Base-by-base conservation (phyloP, 2,329 filamentous ascomycete genomes). In the Fusarium tjaetaba region DNA sequence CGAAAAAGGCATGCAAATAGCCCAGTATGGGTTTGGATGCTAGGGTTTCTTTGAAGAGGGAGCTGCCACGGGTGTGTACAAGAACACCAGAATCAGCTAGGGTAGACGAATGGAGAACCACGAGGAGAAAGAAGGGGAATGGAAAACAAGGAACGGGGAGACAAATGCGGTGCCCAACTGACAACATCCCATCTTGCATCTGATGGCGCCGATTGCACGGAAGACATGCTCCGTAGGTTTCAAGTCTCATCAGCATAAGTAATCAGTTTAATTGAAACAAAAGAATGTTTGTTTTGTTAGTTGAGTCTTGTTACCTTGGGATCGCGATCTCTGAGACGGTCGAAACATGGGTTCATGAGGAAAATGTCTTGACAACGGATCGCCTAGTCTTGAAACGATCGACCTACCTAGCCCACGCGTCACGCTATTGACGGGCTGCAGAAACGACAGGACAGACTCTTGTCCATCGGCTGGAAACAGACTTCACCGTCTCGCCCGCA, bases 101-200 rank as follows among this genome's bases (percentile, higher is more conserved):
- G 22, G 46, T 43, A 30, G 24, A 28, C 42, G 46, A 56, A 65
- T 58, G 16, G 16, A 57, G 45, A 56, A 63, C 24, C 51, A 61
- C 34, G 71, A 57, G 28, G 46, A 36, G 41, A 38, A 22, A 46
- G 45, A 32, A 38, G 32, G 46, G 39, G 56, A 64, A 69, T 48
- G 63, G 56, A 74, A 73, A 72, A 73, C 72, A 72, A 61, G 71
- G 69, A 74, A 74, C 34, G 38, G 46, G 38, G 32, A 46, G 63
- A 61, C 65, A 42, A 65, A 68, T 68, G 66, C 61, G 58, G 58
- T 60, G 55, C 59, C 30, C 34, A 63, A 59, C 34, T 52, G 42
- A 18, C 28, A 64, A 24, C 61, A 67, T 61, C 58, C 58, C 55
- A 58, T 65, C 57, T 24, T 56, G 60, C 55, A 48, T 58, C 16